These are phyloP conservation scores for Pseudognaphalium luteoalbum DNA, from an alignment of 129 eudicot species.

Conservation along the genomic window DNA sequence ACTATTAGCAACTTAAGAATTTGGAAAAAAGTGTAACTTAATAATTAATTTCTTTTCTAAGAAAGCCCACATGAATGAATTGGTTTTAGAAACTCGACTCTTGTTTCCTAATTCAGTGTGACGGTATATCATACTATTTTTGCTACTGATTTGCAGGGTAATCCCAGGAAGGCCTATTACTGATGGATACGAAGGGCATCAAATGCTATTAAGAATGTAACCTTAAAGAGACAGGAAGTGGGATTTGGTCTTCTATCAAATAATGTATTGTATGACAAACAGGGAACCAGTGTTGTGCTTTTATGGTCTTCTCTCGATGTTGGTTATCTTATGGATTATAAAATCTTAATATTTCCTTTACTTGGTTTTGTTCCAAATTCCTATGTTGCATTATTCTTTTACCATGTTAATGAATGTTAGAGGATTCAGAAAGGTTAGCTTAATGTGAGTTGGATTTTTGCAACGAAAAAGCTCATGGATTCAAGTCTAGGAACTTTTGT, in stretches of 20 bases:
- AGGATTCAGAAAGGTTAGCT: background rate
- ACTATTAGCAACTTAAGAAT: no score
- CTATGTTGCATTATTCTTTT: background rate
- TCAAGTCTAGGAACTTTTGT: background rate
- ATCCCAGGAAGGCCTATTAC: conserved; percentile 44
- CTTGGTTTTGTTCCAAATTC: background rate
- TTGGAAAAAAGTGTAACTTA: background rate
- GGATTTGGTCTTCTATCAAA: conserved; percentile 12
- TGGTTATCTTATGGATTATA: conserved; percentile 13
- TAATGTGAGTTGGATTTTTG: background rate
- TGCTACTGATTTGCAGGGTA: conserved; percentile 35
- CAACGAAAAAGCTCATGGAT: background rate
- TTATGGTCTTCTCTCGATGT: no score
- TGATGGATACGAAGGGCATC: conserved; percentile 16
- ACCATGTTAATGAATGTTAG: background rate
- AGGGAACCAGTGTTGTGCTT: background rate
- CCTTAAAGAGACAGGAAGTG: conserved; percentile 19
- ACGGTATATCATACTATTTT: background rate
- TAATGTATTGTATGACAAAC: conserved; percentile 21
- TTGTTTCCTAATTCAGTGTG: background rate
- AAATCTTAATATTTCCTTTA: background rate
- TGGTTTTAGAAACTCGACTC: background rate
- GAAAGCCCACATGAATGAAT: background rate
- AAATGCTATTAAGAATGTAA: conserved; percentile 19
- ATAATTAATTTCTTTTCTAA: background rate